A percentile compares a stretch with the other conserved stretches of the same genome.
Conservation (phyloP, 2,329 filamentous ascomycete genomes). For the Cercospora zeina region DNA sequence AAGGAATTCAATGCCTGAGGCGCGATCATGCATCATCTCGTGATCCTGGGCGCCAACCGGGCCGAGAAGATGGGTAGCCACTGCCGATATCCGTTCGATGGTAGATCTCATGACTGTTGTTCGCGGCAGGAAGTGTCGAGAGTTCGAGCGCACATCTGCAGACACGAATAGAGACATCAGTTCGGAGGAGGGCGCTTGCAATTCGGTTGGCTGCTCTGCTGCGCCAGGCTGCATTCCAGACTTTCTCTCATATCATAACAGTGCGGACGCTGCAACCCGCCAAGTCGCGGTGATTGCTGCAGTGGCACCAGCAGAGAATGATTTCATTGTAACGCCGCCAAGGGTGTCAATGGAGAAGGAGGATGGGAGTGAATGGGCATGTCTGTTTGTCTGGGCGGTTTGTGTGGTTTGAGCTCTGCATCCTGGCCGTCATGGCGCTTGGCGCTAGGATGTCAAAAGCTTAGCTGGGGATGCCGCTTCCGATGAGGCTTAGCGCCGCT, state of each 20-base stretch:
- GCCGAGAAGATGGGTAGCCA: neutral
- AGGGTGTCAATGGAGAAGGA: conserved; percentile 3
- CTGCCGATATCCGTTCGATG: conserved; percentile 10
- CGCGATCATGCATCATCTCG: neutral
- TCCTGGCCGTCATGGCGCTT: conserved; percentile 10
- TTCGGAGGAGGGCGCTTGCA: neutral
- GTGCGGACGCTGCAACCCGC: neutral
- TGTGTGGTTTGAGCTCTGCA: conserved; percentile 12
- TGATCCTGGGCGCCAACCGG: neutral
- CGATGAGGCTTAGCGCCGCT: conserved; percentile 4
- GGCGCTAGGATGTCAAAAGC: conserved; percentile 10
- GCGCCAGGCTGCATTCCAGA: conserved; percentile 10
- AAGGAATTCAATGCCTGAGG: neutral
- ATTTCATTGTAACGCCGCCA: conserved; percentile 12
- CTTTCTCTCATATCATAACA: neutral
- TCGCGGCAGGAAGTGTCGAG: neutral
- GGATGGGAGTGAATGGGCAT: conserved; percentile 1
- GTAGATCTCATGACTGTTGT: conserved; percentile 8
- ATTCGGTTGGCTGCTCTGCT: conserved; percentile 4
- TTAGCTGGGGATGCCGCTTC: conserved; percentile 5
- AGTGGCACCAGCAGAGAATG: neutral
- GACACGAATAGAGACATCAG: neutral
- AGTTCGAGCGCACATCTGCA: conserved; percentile 1
- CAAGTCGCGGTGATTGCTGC: neutral
- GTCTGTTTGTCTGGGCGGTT: conserved; percentile 8